Evolutionary conservation across 2,329 filamentous ascomycete genomes (phyloP), one percentile per base, ranked within the genome.

Genomic region (Alternaria solani): DNA sequence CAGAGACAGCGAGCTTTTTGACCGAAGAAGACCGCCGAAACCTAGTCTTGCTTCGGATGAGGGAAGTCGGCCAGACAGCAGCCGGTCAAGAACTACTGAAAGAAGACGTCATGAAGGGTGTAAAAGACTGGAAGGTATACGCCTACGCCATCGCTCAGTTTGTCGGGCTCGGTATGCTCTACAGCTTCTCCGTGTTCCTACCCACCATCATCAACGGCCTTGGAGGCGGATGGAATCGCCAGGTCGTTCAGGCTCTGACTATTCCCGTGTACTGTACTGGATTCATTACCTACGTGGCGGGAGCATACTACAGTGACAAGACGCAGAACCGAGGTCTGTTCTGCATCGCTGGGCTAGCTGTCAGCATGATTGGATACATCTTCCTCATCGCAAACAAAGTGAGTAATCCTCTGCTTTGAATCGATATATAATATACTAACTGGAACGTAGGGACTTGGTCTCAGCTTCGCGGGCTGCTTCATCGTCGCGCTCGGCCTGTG

Each of bases 321-420:
- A 69, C 66, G 6, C 68, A 75, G 14, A 66, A 68, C 14, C 62
- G 72, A 34, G 73, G 69, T 12, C 59, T 74, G 14, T 76, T 72
- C 61, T 67, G 73, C 38, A 59, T 72, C 14, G 59, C 60, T 2
- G 67, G 70, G 4, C 65, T 68, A 9, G 28, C 66, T 23, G 65
- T 85, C 3, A 82, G 81, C 18, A 77, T 82, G 25, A 68, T 82
- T 1, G 85, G 84, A 0, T 87, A 86, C 65, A 79, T 81, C 16
- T 79, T 87, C 49, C 61, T 71, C 8, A 68, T 71, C 12, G 47
- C 63, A 9, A 65, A 69, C 20, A 55, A 61, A 51, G 46, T 48
- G 36, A 23, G 30, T 34, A 20, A 1, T 9, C 14, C 9, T 9
- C 7, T 14, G 11, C 7, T 23, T 23, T 12, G 11, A 7, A 5